These are phyloP conservation scores for Pleurotus sapidus DNA, from an alignment of 768 basidiomycete species.

Conservation along the genomic window DNA sequence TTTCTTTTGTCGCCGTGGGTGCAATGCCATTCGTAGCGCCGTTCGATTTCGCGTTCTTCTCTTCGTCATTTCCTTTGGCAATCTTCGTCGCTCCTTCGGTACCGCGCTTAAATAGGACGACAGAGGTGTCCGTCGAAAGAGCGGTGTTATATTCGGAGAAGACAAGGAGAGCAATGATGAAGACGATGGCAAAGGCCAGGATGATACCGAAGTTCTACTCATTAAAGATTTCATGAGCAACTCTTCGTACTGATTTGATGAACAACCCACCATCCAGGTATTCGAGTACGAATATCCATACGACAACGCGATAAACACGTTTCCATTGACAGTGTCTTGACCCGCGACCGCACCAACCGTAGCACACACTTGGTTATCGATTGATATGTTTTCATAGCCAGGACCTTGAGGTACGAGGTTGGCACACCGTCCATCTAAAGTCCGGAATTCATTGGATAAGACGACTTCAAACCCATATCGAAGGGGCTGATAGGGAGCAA, in stretches of 20 bases:
- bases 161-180: slow-evolving; percentile 49
- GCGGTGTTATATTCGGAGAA: slow-evolving; percentile 56
- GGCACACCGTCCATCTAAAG: slow-evolving; percentile 41
- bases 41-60: background rate
- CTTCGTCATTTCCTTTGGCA: background rate
- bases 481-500: no score
- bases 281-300: slow-evolving; percentile 29
- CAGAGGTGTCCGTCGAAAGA: slow-evolving; percentile 29
- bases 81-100: background rate
- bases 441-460: slow-evolving; percentile 62
- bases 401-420: slow-evolving; percentile 40
- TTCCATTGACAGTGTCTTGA: slow-evolving; percentile 43
- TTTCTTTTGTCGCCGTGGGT: background rate
- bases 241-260: background rate
- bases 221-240: background rate
- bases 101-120: slow-evolving; percentile 54
- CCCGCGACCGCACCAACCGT: slow-evolving; percentile 49
- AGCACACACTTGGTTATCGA: slow-evolving; percentile 57
- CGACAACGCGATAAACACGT: slow-evolving; percentile 32
- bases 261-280: slow-evolving; percentile 11
- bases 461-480: slow-evolving; percentile 57
- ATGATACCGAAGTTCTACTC: slow-evolving; percentile 72
- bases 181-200: slow-evolving; percentile 58
- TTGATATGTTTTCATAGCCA: slow-evolving; percentile 35
- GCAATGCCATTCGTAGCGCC: background rate